Base-by-base conservation (phyloP, 192 early-diverging fungal species). In the Mortierella antarctica region DNA sequence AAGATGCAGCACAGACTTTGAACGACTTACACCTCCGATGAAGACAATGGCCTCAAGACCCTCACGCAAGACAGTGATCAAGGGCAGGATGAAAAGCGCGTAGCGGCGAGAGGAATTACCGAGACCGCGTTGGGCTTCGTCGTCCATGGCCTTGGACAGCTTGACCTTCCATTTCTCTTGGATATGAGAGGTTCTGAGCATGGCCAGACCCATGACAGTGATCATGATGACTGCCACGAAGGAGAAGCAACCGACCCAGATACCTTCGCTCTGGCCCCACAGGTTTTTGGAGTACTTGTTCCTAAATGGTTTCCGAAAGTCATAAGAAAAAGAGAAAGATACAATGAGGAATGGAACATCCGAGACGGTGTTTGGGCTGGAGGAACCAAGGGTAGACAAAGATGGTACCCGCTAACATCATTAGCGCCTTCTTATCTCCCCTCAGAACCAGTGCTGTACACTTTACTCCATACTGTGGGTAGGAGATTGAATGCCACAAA, bases 1-100 rank as follows among this genome's bases (percentile, higher is more conserved):
- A 31, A 31, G 31, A 2, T 2, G 31, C 31, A 1, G 31, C 3
- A 31, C 31, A 31, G 31, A 31, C 31, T 31, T 31, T 31, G 31
- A 31, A 31, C 31, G 31, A 65, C 82, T 80, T 80, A 94, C 93
- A 31, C 96, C 96, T 60, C 90, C 95, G 51, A 98, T 87, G 82
- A 98, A 94, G 7, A 98, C 89, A 10, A 98, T 86, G 8, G 93
- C 90, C 81, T 98, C 95, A 1, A 98, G 71, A 1, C 93, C 93
- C 86, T 96, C 96, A 44, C 95, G 88, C 21, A 94, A 70, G 12
- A 98, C 89, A 12, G 95, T 95, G 54, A 95, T 78, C 54, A 95
- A 93, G 5, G 95, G 95, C 41, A 96, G 84, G 45, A 93, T 78
- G 70, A 96, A 91, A 62, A 98, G 90, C 11, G 92, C 85, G 65